These are phyloP conservation scores for Ophiostoma himal-ulmi DNA, from an alignment of 2,329 filamentous ascomycete species.

Conservation along the genomic window DNA sequence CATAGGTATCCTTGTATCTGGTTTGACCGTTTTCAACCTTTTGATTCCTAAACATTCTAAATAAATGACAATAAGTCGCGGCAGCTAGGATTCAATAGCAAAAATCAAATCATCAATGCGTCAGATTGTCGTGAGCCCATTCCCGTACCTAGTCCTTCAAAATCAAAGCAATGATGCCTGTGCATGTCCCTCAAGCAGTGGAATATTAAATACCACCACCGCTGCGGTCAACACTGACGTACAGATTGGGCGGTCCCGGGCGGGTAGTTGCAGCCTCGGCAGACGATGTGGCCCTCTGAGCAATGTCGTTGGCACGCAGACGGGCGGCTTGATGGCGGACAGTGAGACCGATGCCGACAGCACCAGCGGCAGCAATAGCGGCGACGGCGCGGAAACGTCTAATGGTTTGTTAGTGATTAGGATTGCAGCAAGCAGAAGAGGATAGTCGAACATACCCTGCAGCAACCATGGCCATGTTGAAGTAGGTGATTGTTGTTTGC, in stretches of 20 bases:
- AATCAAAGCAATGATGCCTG: not conserved
- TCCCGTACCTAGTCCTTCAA: not conserved
- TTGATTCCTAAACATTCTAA: not conserved
- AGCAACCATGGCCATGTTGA: conserved; percentile 1
- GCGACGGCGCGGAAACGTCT: conserved; percentile 39
- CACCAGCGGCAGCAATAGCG: conserved; percentile 32
- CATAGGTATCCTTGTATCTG: too few relatives aligned
- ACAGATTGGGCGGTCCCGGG: conserved; percentile 33
- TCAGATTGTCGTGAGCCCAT: not conserved
- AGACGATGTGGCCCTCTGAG: conserved; percentile 33
- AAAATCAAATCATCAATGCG: not conserved
- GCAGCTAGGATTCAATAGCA: not conserved
- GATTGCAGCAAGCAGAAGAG: not conserved
- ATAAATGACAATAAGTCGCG: not conserved
- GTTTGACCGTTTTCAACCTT: too few relatives aligned
- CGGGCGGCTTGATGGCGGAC: conserved; percentile 36
- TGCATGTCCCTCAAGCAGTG: not conserved
- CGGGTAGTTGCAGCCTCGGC: not conserved
- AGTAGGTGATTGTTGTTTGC: not conserved
- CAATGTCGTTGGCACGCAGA: conserved; percentile 40
- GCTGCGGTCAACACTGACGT: conserved; percentile 49
- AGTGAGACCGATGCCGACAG: conserved; percentile 29
- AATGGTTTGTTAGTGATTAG: not conserved
- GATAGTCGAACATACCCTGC: not conserved
- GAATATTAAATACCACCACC: conserved; percentile 39